Evolutionary conservation across 2,329 filamentous ascomycete genomes (phyloP).

Genomic region (Scortechinia acanthostroma): DNA sequence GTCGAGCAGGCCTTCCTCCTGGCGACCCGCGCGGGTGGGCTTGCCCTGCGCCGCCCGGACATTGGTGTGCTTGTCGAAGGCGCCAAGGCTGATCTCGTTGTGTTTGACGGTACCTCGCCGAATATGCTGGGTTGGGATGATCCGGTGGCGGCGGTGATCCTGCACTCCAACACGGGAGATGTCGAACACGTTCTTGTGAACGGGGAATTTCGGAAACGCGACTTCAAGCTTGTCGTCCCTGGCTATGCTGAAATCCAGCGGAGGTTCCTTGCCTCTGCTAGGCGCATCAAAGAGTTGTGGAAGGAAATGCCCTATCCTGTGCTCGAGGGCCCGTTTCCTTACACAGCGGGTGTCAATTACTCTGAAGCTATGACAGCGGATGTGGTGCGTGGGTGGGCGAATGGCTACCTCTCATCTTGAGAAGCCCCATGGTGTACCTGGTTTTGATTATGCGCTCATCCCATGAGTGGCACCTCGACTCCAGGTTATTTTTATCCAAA

Average conservation of each 20-base stretch:
- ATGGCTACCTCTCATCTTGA: too few relatives aligned
- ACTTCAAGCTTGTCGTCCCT: constrained; percentile 22
- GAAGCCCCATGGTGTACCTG: too few relatives aligned
- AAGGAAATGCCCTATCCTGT: too few relatives aligned
- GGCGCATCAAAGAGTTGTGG: too few relatives aligned
- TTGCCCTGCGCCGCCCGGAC: constrained; percentile 39
- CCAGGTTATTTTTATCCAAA: too few relatives aligned
- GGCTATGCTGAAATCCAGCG: constrained; percentile 10
- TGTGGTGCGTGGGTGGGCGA: too few relatives aligned
- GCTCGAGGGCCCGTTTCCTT: too few relatives aligned
- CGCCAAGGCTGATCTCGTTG: constrained; percentile 43
- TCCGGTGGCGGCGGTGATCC: constrained; percentile 44
- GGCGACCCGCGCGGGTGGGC: constrained; percentile 40
- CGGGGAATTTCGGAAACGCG: constrained; percentile 36
- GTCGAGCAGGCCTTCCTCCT: constrained; percentile 45
- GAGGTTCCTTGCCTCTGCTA: too few relatives aligned
- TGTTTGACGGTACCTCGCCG: constrained; percentile 40
- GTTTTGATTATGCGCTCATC: too few relatives aligned
- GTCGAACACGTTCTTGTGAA: constrained; percentile 39
- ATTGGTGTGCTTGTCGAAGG: constrained; percentile 37
- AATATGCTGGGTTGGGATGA: constrained; percentile 44
- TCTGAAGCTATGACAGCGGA: too few relatives aligned
- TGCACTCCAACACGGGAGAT: constrained; percentile 44
- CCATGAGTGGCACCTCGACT: too few relatives aligned
- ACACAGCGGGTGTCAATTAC: too few relatives aligned